Percentiles rank a stretch among this genome's conserved stretches.
These are phyloP conservation scores for Dictyostelium purpureum DNA, from an alignment of 78 protist species.

Conservation along the genomic window DNA sequence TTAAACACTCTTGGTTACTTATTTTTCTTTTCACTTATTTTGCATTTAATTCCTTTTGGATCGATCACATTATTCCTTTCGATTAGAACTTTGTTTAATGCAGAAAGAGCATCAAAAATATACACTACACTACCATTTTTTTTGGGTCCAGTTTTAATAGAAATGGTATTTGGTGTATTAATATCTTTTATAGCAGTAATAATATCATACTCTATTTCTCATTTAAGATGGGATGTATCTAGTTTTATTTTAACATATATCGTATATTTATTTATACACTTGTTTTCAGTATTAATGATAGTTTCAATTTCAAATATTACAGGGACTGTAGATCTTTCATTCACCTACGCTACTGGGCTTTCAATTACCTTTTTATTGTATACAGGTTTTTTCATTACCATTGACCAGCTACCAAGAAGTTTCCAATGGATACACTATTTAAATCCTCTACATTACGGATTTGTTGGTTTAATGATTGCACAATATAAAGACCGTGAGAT, in stretches of 20 bases:
- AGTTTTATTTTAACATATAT: slow-evolving; percentile 22
- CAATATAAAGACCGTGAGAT: slow-evolving; percentile 32
- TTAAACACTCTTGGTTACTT: slow-evolving; percentile 30
- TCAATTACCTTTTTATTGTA: slow-evolving; percentile 34
- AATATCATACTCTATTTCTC: neutral
- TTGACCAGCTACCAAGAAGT: slow-evolving; percentile 30
- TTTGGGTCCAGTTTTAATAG: neutral
- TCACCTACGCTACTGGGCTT: slow-evolving; percentile 32
- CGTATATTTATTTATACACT: neutral
- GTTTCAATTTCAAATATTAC: slow-evolving; percentile 11
- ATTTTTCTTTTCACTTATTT: neutral
- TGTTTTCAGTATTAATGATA: slow-evolving; percentile 25
- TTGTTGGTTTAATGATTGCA: slow-evolving; percentile 10
- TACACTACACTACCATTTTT: slow-evolving; percentile 56
- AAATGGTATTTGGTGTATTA: neutral
- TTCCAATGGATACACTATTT: slow-evolving; percentile 37
- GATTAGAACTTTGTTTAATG: slow-evolving; percentile 27
- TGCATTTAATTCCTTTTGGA: slow-evolving; percentile 26
- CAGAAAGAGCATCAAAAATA: slow-evolving; percentile 57
- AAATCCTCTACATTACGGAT: slow-evolving; percentile 36
- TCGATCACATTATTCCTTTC: slow-evolving; percentile 29
- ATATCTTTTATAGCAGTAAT: neutral
- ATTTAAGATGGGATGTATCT: slow-evolving; percentile 19
- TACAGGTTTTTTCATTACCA: slow-evolving; percentile 62
- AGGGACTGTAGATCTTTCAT: slow-evolving; percentile 18